Evolutionary conservation across 2,329 filamentous ascomycete species (phyloP).

Genomic region (Penicillium sp.): DNA sequence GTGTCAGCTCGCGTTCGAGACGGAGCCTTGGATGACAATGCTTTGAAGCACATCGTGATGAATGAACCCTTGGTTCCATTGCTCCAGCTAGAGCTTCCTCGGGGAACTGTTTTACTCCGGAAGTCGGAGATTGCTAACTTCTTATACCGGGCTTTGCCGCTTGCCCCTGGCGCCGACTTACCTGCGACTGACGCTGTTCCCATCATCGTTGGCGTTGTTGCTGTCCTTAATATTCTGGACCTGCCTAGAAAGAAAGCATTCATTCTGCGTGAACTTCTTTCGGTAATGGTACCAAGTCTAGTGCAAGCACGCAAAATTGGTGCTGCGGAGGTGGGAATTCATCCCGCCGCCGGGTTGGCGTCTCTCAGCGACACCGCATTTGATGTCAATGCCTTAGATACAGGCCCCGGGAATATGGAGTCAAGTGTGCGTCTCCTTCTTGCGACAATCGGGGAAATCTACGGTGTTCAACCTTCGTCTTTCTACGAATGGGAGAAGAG

Average conservation of each 20-base stretch:
- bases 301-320: slow-evolving; percentile 86
- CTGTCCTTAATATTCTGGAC: slow-evolving; percentile 71
- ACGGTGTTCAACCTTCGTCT: slow-evolving; percentile 35
- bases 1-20: slow-evolving; percentile 44
- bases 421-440: slow-evolving; percentile 34
- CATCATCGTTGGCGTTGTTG: slow-evolving; percentile 74
- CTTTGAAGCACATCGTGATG: slow-evolving; percentile 53
- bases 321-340: slow-evolving; percentile 90
- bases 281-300: slow-evolving; percentile 70
- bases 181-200: slow-evolving; percentile 67
- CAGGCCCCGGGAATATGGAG: slow-evolving; percentile 37
- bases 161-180: slow-evolving; percentile 51
- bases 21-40: slow-evolving; percentile 44
- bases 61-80: slow-evolving; percentile 36
- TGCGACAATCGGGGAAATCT: slow-evolving; percentile 32
- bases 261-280: slow-evolving; percentile 75
- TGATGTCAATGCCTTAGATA: slow-evolving; percentile 37
- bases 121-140: slow-evolving; percentile 57
- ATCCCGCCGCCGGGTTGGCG: slow-evolving; percentile 79
- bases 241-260: slow-evolving; percentile 84
- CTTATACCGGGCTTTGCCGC: slow-evolving; percentile 62
- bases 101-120: slow-evolving; percentile 39
- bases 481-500: slow-evolving; percentile 29
- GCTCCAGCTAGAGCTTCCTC: slow-evolving; percentile 29
- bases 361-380: slow-evolving; percentile 52